phyloP scores from a whole-genome alignment of 345 rosid genomes.

The Combretum micranthum region DNA sequence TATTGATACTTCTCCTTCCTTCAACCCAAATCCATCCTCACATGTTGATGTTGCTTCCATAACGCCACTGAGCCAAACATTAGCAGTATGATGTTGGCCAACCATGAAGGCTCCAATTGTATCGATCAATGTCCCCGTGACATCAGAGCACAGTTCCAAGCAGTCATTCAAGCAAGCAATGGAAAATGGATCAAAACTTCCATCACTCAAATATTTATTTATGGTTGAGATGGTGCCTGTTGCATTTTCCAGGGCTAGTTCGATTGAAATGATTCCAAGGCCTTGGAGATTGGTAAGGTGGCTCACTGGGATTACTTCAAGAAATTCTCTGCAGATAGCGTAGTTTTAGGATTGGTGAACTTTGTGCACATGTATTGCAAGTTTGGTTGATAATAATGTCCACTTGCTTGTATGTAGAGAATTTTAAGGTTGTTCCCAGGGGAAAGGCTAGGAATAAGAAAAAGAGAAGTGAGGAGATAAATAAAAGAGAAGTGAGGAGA shows the following conservation, averaged over 20 bases:
- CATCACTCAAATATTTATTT: slow-evolving; percentile 19
- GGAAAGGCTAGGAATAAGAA: slow-evolving; percentile 9
- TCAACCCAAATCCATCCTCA: slow-evolving; percentile 47
- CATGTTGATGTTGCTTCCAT: slow-evolving; percentile 44
- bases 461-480: no score
- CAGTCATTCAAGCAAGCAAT: slow-evolving; percentile 40
- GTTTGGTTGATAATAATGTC: slow-evolving; percentile 37
- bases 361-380: slow-evolving; percentile 33
- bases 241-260: slow-evolving; percentile 52
- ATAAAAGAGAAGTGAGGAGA: slow-evolving; percentile 5
- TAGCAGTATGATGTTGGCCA: slow-evolving; percentile 24
- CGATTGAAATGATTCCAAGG: slow-evolving; percentile 43
- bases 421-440: not conserved
- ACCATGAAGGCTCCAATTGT: slow-evolving; percentile 33
- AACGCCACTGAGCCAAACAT: slow-evolving; percentile 35
- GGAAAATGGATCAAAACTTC: slow-evolving; percentile 19
- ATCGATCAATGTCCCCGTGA: slow-evolving; percentile 28
- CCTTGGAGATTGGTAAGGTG: slow-evolving; percentile 40
- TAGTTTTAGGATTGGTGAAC: slow-evolving; percentile 27
- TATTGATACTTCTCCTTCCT: slow-evolving; percentile 30
- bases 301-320: slow-evolving; percentile 36
- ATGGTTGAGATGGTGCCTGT: slow-evolving; percentile 36
- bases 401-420: not conserved
- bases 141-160: slow-evolving; percentile 32
- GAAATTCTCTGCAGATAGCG: slow-evolving; percentile 32